Evolutionary conservation across 306 rosid species (phyloP).

Genomic region (Vigna mungo): DNA sequence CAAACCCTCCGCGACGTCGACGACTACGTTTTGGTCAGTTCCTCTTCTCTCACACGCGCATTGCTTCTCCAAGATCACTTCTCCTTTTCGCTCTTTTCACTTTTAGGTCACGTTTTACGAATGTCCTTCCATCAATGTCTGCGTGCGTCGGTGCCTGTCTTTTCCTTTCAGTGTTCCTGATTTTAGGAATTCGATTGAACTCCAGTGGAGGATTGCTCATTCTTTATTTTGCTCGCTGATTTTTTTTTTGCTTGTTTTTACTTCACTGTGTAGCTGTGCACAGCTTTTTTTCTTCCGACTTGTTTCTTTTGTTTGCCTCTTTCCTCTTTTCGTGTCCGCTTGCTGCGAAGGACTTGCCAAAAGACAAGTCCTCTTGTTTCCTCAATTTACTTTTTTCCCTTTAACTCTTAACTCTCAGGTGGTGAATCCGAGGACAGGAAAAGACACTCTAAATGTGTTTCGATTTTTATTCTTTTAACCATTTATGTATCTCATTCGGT

Average conservation of each 20-base stretch:
- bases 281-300: neutral
- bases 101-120: neutral
- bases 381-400: slow-evolving; percentile 20
- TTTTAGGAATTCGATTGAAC: slow-evolving; percentile 7
- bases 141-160: too few relatives aligned
- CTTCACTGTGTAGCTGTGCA: slow-evolving; percentile 36
- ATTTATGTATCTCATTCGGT: neutral
- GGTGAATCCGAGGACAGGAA: slow-evolving; percentile 46
- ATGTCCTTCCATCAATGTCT: neutral
- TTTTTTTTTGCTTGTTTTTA: neutral
- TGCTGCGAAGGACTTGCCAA: slow-evolving; percentile 33
- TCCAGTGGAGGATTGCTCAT: neutral
- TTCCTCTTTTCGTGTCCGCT: slow-evolving; percentile 26
- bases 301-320: slow-evolving; percentile 47
- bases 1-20: slow-evolving; percentile 69
- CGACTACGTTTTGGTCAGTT: slow-evolving; percentile 74
- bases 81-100: neutral
- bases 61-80: neutral
- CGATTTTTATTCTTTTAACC: neutral
- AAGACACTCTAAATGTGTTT: slow-evolving; percentile 28
- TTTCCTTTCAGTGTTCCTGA: neutral
- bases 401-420: slow-evolving; percentile 35
- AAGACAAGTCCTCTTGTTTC: slow-evolving; percentile 47
- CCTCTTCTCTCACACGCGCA: neutral
- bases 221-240: too few relatives aligned